Conservation (phyloP, 2,329 filamentous ascomycete genomes). For the Escovopsis sp. region DNA sequence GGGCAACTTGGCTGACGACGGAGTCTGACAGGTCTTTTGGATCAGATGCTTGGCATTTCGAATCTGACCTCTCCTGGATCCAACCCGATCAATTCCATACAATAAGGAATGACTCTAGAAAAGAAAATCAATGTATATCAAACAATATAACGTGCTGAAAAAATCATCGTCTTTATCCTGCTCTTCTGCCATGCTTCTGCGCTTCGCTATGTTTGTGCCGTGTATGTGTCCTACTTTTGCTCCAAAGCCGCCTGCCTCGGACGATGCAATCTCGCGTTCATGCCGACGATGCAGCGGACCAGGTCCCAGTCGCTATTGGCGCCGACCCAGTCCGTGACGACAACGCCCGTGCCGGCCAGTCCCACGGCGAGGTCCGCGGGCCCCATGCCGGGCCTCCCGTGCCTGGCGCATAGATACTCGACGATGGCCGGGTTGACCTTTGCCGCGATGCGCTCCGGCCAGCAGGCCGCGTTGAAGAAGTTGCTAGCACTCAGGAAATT, state of each 20-base stretch:
- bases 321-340: slow-evolving; percentile 91
- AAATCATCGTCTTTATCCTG: too few relatives aligned
- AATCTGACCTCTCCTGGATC: too few relatives aligned
- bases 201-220: neutral
- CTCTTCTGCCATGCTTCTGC: too few relatives aligned
- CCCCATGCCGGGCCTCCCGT: slow-evolving; percentile 36
- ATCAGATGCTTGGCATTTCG: too few relatives aligned
- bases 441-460: slow-evolving; percentile 82
- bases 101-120: too few relatives aligned
- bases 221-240: neutral
- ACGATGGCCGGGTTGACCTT: slow-evolving; percentile 68
- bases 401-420: slow-evolving; percentile 44
- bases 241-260: neutral
- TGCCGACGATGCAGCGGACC: slow-evolving; percentile 70
- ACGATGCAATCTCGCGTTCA: slow-evolving; percentile 59
- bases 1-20: neutral
- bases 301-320: slow-evolving; percentile 80
- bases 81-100: too few relatives aligned
- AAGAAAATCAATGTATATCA: too few relatives aligned
- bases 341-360: slow-evolving; percentile 68
- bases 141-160: too few relatives aligned
- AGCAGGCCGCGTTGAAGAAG: slow-evolving; percentile 84
- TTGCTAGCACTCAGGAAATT: slow-evolving; percentile 88
- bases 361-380: slow-evolving; percentile 37
- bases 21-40: too few relatives aligned